These are phyloP conservation scores for Calonectria honghensis DNA, from an alignment of 2,329 filamentous ascomycete species.

Conservation along the genomic window DNA sequence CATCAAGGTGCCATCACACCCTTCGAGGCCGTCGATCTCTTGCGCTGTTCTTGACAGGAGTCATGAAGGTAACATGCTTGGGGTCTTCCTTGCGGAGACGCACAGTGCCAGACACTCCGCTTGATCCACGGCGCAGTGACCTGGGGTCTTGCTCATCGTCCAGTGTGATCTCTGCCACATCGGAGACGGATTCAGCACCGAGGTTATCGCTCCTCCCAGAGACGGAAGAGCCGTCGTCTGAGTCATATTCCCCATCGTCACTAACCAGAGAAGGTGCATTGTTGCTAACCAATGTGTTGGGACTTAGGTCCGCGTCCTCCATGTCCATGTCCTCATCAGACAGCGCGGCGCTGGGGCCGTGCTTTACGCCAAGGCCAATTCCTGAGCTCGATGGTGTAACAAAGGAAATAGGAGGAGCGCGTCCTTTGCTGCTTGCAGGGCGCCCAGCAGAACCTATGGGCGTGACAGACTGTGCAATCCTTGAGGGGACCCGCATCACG, in stretches of 20 bases:
- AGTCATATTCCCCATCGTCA: slow-evolving; percentile 86
- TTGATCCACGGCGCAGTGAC: slow-evolving; percentile 66
- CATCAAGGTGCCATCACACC: slow-evolving; percentile 45
- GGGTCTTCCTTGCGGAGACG: slow-evolving; percentile 72
- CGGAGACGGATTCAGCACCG: slow-evolving; percentile 76
- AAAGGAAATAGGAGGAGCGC: slow-evolving; percentile 63
- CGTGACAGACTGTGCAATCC: slow-evolving; percentile 72
- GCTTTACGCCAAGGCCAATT: slow-evolving; percentile 48
- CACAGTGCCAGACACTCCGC: slow-evolving; percentile 66
- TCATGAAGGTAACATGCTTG: slow-evolving; percentile 75
- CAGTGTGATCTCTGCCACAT: slow-evolving; percentile 77
- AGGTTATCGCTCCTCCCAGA: slow-evolving; percentile 75
- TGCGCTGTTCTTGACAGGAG: slow-evolving; percentile 66
- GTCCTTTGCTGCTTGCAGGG: slow-evolving; percentile 76
- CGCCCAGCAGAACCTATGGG: slow-evolving; percentile 64
- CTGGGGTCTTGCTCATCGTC: slow-evolving; percentile 73
- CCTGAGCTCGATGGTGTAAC: slow-evolving; percentile 59
- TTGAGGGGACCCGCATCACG: slow-evolving; percentile 76
- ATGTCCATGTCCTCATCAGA: slow-evolving; percentile 72
- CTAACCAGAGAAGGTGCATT: slow-evolving; percentile 87
- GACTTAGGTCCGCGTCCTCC: slow-evolving; percentile 78
- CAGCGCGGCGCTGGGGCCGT: slow-evolving; percentile 49
- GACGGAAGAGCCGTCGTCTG: slow-evolving; percentile 77
- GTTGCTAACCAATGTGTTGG: slow-evolving; percentile 82
- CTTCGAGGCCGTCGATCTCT: slow-evolving; percentile 58